Percentiles rank a stretch among this genome's conserved stretches.
These are phyloP conservation scores for Nothopassalora personata DNA, from an alignment of 2,329 filamentous ascomycete species.

Conservation along the genomic window DNA sequence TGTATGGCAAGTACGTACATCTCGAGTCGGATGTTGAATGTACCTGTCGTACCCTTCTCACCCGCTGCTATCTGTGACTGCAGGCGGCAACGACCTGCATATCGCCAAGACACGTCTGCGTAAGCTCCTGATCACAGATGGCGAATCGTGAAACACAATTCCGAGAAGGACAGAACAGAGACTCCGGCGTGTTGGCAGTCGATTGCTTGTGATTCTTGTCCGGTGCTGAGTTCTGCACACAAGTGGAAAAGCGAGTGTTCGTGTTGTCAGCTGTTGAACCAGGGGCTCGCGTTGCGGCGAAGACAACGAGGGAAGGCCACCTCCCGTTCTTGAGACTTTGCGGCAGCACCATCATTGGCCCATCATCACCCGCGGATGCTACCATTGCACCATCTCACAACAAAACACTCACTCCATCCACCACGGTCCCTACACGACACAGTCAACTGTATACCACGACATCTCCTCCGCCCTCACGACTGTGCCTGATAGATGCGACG, in stretches of 20 bases:
- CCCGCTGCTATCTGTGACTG: not conserved
- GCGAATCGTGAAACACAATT: not conserved
- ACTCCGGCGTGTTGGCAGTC: not conserved
- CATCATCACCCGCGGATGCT: not conserved
- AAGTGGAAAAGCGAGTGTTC: not conserved
- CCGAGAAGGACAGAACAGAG: not conserved
- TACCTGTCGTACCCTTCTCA: not conserved
- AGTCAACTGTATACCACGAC: not conserved
- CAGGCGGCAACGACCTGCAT: not conserved
- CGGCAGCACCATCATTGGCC: not conserved
- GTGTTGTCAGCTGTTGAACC: not conserved
- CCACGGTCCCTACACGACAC: not conserved
- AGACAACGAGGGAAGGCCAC: not conserved
- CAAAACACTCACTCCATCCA: not conserved
- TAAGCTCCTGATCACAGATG: not conserved
- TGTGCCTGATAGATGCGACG: conserved; percentile 9
- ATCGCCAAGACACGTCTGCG: not conserved
- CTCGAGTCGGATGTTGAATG: not conserved
- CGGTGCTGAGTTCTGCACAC: not conserved
- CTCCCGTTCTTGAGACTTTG: not conserved
- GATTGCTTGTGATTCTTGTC: not conserved
- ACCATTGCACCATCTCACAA: not conserved
- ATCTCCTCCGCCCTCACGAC: not conserved
- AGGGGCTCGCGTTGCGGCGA: not conserved
- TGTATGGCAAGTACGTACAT: not conserved